Evolutionary conservation across 305 asterid genomes (phyloP), one percentile per base, ranked within the genome.

Genomic region (Fraxinus velutina): DNA sequence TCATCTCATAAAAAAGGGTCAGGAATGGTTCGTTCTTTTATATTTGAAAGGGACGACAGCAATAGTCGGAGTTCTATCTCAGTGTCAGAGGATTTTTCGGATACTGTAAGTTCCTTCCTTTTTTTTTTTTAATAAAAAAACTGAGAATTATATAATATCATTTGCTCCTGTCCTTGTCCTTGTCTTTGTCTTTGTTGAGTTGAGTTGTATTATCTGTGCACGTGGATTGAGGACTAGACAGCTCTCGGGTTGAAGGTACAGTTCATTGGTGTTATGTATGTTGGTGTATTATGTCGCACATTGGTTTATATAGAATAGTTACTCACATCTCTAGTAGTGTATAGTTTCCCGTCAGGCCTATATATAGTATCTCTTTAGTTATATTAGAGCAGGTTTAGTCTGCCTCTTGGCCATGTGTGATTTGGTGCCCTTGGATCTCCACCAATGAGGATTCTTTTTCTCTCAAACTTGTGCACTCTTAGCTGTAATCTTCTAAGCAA

Each of bases 1-100:
- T 89, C 92, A 75, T 90, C 96, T 85, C 87, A 80, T 34, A 93
- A 87, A 92, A 93, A 91, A 87, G 89, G 95, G 52, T 86, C 91
- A 27, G 90, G 92, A 79, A 70, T 88, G 36, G 87, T 83, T 85
- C 92, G 97, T 79, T 86, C 97, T 79, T 95, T 92, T 82, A 90
- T 95, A 81, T 95, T 95, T 80, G 98, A 94, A 80, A 89, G 98
- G 88, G 98, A 92, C 10, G 99, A 94, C 84, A 91, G 97, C 86
- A 93, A 91, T 75, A 92, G 93, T 89, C 90, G 92, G 86, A 92
- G 91, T 86, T 90, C 98, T 78, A 44, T 95, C 34, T 84, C 91
- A 47, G 76, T 84, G 70, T 85, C 94, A 22, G 97, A 92, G 88
- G 97, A 91, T 77, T 89, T 94, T 57, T 86, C 87, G 30, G 92